These are phyloP conservation scores for Cymbopogon flexuosus DNA, from an alignment of 202 grass and related monocot genomes.

Conservation along the genomic window DNA sequence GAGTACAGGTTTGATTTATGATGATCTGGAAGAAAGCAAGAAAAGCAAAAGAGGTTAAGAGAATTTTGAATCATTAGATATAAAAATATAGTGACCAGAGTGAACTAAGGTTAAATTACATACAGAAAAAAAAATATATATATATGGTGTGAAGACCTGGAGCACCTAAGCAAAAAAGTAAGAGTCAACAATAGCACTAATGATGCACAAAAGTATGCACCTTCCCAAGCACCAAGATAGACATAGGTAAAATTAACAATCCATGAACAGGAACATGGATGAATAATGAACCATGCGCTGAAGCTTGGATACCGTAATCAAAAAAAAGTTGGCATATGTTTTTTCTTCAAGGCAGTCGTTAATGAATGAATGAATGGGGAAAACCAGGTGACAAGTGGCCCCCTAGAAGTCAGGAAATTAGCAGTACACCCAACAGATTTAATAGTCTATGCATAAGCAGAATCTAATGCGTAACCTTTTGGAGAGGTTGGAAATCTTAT, in stretches of 20 bases:
- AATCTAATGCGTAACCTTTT: slow-evolving; percentile 17
- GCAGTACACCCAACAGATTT: slow-evolving; percentile 2
- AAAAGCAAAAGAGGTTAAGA: not conserved
- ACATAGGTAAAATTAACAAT: not conserved
- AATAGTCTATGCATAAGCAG: slow-evolving; percentile 25
- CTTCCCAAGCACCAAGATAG: not conserved
- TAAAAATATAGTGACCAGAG: not conserved
- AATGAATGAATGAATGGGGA: not conserved
- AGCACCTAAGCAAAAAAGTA: slow-evolving; percentile 5
- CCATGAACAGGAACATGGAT: slow-evolving; percentile 5
- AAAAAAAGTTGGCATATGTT: not conserved
- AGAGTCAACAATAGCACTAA: not conserved
- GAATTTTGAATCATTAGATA: not conserved
- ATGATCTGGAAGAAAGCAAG: not conserved
- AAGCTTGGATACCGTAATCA: slow-evolving; percentile 10
- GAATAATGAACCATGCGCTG: slow-evolving; percentile 22
- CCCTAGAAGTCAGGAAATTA: slow-evolving; percentile 10
- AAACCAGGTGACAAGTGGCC: slow-evolving; percentile 16
- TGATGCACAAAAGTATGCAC: not conserved
- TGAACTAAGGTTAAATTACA: not conserved
- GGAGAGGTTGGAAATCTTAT: slow-evolving; percentile 5
- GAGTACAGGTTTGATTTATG: not conserved
- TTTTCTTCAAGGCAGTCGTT: slow-evolving; percentile 2
- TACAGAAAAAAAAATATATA: slow-evolving; percentile 7
- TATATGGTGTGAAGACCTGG: not conserved